Evolutionary conservation across 441 rosid genomes (phyloP), one percentile per base, ranked within the genome.

Genomic region (Syzygium syzygioides): DNA sequence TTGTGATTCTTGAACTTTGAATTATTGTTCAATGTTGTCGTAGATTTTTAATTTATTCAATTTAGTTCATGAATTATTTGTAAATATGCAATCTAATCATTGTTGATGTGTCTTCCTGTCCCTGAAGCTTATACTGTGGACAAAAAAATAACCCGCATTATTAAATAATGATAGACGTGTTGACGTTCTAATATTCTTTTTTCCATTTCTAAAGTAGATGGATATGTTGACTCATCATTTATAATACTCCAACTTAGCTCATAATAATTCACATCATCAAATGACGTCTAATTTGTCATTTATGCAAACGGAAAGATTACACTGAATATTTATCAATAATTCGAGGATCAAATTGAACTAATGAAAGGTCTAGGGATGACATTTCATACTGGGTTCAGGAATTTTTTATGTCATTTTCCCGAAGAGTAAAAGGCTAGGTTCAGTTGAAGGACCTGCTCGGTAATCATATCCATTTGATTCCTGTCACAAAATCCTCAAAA

Each of bases 1-100:
- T 30, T 64, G 76, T 64, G 20, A 15, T 30, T 17, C 18, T 1
- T 1, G 23, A 71, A 71, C 14, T 71, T 71, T 71, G 14, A 14
- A 10, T 0, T 10, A 34, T 9, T 1, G 4, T 34, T 0, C 1
- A 18, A 0, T 1, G 1, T 20, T 4, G 12, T 37, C 0, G 5
- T 71, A 23, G 41, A 37, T 0, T 37, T 37, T 37, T 12, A 37
- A 37, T 71, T 71, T 26, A 4, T 71, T 37, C 1, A 37, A 0
- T 37, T 71, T 37, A 37, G 0, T 37, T 0, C 0, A 3, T 23
- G 5, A 37, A 23, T 3, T 71, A 71, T 37, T 71, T 2, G 12
- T 5, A 20, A 20, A 37, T 23, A 17, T 19, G 4, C 4, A 10
- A 37, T 71, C 3, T 57, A 54, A 17, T 54, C 55, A 7, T 45